Evolutionary conservation across 495 filamentous ascomycete genomes (phyloP).

Genomic region (Halenospora varia): DNA sequence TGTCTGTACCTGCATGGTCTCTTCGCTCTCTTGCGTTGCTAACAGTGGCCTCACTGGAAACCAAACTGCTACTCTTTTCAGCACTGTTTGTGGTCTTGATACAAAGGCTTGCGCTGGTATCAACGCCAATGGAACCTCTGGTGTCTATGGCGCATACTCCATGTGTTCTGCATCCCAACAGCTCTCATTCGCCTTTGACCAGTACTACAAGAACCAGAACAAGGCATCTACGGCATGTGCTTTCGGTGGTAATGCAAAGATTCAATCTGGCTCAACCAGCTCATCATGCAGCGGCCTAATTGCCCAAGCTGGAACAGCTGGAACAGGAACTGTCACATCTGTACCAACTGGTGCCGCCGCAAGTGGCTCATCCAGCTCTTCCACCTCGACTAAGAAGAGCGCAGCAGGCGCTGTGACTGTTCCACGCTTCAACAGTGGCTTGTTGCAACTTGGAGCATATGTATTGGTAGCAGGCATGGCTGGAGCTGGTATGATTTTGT

Average conservation of each 20-base stretch:
- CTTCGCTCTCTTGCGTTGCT: conserved; percentile 66
- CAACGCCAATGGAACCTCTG: conserved; percentile 61
- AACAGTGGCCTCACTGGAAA: conserved; percentile 34
- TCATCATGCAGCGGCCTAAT: conserved; percentile 48
- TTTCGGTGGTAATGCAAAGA: conserved; percentile 66
- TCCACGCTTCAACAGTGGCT: conserved; percentile 55
- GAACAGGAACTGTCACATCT: conserved; percentile 61
- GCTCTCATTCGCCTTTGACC: conserved; percentile 75
- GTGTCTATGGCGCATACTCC: conserved; percentile 81
- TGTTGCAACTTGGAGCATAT: conserved; percentile 65
- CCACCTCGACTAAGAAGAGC: conserved; percentile 21
- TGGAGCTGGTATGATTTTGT: conserved; percentile 70
- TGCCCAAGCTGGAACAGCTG: conserved; percentile 53
- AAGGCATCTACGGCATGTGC: conserved; percentile 58
- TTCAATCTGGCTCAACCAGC: conserved; percentile 32
- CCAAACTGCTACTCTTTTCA: conserved; percentile 65
- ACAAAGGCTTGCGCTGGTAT: conserved; percentile 62
- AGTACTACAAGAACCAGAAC: conserved; percentile 69
- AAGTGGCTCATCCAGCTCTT: conserved; percentile 33
- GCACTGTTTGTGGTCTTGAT: conserved; percentile 62
- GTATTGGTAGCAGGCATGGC: conserved; percentile 60
- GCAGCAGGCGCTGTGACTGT: conserved; percentile 42
- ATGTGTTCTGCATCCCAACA: conserved; percentile 80
- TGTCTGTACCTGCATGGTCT: conserved; percentile 81
- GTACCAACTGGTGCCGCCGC: conserved; percentile 40